Evolutionary conservation across 2,329 filamentous ascomycete genomes (phyloP), one percentile per base, ranked within the genome.

Genomic region (Sporothrix inflata): DNA sequence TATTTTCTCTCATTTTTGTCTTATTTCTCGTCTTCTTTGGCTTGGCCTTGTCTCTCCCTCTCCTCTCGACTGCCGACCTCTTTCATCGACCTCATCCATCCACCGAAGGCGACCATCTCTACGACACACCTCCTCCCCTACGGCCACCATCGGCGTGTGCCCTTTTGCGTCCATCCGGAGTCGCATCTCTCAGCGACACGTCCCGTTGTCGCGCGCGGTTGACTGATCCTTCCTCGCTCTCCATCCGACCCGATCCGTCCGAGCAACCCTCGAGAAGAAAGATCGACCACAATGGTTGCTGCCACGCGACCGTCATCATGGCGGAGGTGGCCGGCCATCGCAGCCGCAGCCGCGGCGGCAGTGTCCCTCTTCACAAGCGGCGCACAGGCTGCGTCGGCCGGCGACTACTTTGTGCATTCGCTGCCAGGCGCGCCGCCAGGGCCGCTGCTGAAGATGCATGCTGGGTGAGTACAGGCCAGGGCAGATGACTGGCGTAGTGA

Each of bases 401-500:
- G 91, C 42, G 94, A 99, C 81, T 99, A 98, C 82, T 98, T 91
- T 83, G 92, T 99, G 70, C 90, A 89, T 77, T 89, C 90, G 9
- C 86, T 99, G 24, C 96, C 96, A 6, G 96, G 97, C 42, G 90
- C 92, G 71, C 95, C 97, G 11, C 85, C 89, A 76, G 91, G 89
- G 24, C 90, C 93, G 49, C 83, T 94, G 74, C 83, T 97, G 79
- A 98, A 97, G 86, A 98, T 98, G 95, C 96, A 98, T 86, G 95
- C 96, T 84, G 96, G 96, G 94, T 97, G 85, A 85, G 91, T 83
- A 55, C 9, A 24, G 9, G 42, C 42, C 42, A 11, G 42, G 11
- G 51, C 9, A 9, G n/a, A 21, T 5, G 11, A 12, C 51, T 45
- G 42, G 11, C 21, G 21, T 51, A 11, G 14, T 27, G 21, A 30